Base-by-base conservation (phyloP, 2,329 filamentous ascomycete species). In the Elsinoe australis region DNA sequence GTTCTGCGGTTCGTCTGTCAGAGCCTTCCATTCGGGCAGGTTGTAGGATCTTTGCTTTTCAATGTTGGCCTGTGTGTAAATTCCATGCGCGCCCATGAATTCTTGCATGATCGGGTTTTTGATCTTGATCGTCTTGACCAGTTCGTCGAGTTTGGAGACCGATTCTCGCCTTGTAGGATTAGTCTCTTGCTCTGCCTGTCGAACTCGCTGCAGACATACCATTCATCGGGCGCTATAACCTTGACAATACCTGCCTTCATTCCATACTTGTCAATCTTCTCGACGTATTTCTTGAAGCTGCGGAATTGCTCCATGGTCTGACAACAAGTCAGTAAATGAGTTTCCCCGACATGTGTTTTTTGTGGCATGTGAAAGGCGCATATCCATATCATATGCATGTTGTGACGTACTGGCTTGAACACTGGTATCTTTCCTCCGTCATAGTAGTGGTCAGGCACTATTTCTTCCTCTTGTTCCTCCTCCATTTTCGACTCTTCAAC, bases 171-270 rank as follows among this genome's bases (percentile, higher is more conserved):
- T 82, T 21, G n/a, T 29, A 34, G 17, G n/a, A 31, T 35, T 15
- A 35, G 29, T 41, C 45, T 31, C 14, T 17, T 8, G 22, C 12
- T 22, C 5, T 8, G 14, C 19, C n/a, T 28, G 32, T 6, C 5
- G 29, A 12, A 35, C 26, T 35, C 26, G 41, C 26, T 7, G 7
- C 26, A 38, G 31, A 68, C 75, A 66, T 79, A 92, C 92, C 92
- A 98, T 78, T 96, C 89, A 59, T 83, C 71, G 0, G 92, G 92
- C 21, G 92, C 89, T 47, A 96, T 83, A 51, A 98, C 84, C 69
- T 98, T 96, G 62, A 96, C 81, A 58, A 98, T 95, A 28, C 92
- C 92, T 17, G 88, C 92, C 67, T 87, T 87, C 92, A 98, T 98
- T 59, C 92, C 92, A 64, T 95, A 95, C 55, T 81, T 79, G 65